phyloP scores from a whole-genome alignment of 2,329 filamentous ascomycete species.

The Ophiocordyceps camponoti-floridani region DNA sequence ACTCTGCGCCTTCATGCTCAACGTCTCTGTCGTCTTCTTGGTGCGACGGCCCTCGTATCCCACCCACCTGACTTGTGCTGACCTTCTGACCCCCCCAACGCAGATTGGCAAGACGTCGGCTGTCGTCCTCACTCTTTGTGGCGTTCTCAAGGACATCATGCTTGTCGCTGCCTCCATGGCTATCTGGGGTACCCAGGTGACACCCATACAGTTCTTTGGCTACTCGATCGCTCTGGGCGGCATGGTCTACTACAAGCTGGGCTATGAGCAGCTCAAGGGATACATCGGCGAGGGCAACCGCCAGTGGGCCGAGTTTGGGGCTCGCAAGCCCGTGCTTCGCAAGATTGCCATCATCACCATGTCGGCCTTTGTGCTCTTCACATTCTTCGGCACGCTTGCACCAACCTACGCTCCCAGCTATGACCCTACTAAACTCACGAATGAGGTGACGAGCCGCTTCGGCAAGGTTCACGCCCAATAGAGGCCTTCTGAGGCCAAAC shows the following conservation, averaged over 20 bases:
- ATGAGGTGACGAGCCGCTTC: slow-evolving; percentile 29
- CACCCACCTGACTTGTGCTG: slow-evolving; percentile 2
- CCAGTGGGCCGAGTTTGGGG: slow-evolving; percentile 75
- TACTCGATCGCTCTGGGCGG: slow-evolving; percentile 50
- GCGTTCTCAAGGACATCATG: slow-evolving; percentile 77
- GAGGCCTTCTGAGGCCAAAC: neutral
- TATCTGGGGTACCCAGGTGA: slow-evolving; percentile 60
- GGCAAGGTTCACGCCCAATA: slow-evolving; percentile 15
- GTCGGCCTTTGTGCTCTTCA: slow-evolving; percentile 45
- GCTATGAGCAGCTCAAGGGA: slow-evolving; percentile 37
- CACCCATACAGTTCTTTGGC: slow-evolving; percentile 54
- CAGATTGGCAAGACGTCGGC: slow-evolving; percentile 80
- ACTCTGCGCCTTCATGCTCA: slow-evolving; percentile 61
- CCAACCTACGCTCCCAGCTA: slow-evolving; percentile 40
- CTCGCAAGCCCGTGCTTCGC: slow-evolving; percentile 56
- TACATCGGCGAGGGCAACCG: slow-evolving; percentile 55
- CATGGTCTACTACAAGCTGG: slow-evolving; percentile 29
- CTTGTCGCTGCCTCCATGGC: slow-evolving; percentile 60
- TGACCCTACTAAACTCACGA: slow-evolving; percentile 29
- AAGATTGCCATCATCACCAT: slow-evolving; percentile 55
- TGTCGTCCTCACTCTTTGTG: slow-evolving; percentile 68
- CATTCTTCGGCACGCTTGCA: slow-evolving; percentile 50
- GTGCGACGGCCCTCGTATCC: slow-evolving; percentile 27
- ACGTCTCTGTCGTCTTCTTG: slow-evolving; percentile 72
- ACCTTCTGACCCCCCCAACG: slow-evolving; percentile 15